phyloP scores from a whole-genome alignment of 805 yeast genomes.

The Metschnikowia anglica region DNA sequence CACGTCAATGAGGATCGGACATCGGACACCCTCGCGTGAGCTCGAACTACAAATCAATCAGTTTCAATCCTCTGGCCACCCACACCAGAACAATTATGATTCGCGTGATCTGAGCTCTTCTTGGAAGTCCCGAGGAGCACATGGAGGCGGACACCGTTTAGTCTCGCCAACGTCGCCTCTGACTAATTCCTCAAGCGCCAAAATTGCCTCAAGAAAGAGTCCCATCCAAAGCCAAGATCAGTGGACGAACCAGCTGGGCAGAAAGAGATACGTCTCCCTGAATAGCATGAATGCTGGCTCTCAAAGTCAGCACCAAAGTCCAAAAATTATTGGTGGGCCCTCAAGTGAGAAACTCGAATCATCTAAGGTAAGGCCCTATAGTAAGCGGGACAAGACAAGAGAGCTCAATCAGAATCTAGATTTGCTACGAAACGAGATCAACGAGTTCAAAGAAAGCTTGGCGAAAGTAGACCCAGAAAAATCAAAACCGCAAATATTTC shows the following conservation, averaged over 20 bases:
- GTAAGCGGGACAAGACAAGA: constrained; percentile 28
- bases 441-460: constrained; percentile 45
- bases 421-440: constrained; percentile 41
- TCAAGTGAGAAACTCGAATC: not conserved
- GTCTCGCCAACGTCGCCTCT: constrained; percentile 6
- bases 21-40: constrained; percentile 4
- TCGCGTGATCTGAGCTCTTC: constrained; percentile 2
- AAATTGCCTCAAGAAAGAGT: constrained; percentile 1
- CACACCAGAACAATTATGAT: not conserved
- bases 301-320: not conserved
- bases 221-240: not conserved
- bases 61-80: not conserved
- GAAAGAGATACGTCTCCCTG: not conserved
- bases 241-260: constrained; percentile 1
- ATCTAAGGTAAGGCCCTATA: constrained; percentile 2
- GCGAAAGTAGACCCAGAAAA: constrained; percentile 14
- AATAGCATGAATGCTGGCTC: not conserved
- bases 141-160: constrained; percentile 4
- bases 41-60: not conserved
- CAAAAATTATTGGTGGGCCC: not conserved
- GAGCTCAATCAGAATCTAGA: constrained; percentile 44
- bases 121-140: constrained; percentile 1
- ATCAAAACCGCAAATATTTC: not conserved
- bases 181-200: not conserved
- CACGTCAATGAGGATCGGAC: not conserved